Conservation (phyloP, 441 rosid genomes). For the Macaranga tanarius region DNA sequence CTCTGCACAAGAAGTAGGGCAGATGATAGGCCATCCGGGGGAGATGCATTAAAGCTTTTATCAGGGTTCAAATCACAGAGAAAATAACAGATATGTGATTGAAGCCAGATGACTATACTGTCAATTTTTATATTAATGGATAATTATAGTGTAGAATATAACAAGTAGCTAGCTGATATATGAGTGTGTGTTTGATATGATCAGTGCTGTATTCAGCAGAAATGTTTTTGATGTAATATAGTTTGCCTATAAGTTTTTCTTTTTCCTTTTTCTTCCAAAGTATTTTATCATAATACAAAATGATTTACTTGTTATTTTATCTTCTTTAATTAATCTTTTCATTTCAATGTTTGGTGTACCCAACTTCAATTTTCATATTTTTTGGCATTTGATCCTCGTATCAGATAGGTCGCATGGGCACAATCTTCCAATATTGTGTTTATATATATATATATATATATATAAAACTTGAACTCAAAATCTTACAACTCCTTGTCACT, state of each 20-base stretch:
- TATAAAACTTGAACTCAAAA: too few relatives aligned
- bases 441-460: too few relatives aligned
- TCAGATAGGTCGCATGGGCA: too few relatives aligned
- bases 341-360: neutral
- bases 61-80: constrained; percentile 37
- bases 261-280: neutral
- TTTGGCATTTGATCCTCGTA: too few relatives aligned
- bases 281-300: constrained; percentile 4
- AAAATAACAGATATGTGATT: constrained; percentile 26
- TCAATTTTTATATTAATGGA: constrained; percentile 2
- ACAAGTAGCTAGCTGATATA: constrained; percentile 25
- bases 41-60: constrained; percentile 66
- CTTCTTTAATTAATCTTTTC: neutral
- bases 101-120: neutral
- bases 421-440: too few relatives aligned
- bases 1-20: constrained; percentile 60
- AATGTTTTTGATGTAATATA: constrained; percentile 9
- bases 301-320: neutral
- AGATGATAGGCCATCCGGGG: constrained; percentile 56
- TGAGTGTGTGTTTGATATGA: constrained; percentile 22
- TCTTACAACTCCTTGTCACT: too few relatives aligned
- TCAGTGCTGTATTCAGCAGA: constrained; percentile 15
- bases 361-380: too few relatives aligned
- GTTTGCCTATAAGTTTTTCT: neutral
- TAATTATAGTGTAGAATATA: constrained; percentile 18